These are phyloP conservation scores for Hypocreales sp. DNA, from an alignment of 2,329 filamentous ascomycete genomes.

Conservation along the genomic window DNA sequence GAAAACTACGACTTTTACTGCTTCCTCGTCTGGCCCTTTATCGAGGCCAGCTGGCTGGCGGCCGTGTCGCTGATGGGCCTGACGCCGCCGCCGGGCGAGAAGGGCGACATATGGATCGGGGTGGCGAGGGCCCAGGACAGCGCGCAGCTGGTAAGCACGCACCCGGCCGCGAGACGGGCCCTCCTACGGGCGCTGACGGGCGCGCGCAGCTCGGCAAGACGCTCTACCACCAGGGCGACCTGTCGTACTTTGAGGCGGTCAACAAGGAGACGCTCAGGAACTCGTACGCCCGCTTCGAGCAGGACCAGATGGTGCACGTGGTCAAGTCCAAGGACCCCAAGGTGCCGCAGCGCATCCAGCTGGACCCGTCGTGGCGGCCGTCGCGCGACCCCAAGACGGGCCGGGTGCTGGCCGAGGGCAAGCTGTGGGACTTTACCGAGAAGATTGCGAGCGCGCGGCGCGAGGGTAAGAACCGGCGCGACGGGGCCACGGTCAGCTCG, in stretches of 20 bases:
- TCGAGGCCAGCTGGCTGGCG: slow-evolving; percentile 86
- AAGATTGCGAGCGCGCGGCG: slow-evolving; percentile 67
- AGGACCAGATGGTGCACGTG: slow-evolving; percentile 75
- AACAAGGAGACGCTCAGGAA: slow-evolving; percentile 98
- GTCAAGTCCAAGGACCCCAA: slow-evolving; percentile 53
- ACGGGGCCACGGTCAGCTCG: slow-evolving; percentile 75
- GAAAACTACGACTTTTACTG: slow-evolving; percentile 99
- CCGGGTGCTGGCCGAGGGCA: slow-evolving; percentile 51
- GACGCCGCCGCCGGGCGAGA: slow-evolving; percentile 47
- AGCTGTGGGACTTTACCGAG: slow-evolving; percentile 84
- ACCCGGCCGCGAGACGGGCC: no score
- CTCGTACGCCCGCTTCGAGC: slow-evolving; percentile 72
- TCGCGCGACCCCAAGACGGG: slow-evolving; percentile 45
- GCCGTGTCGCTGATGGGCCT: slow-evolving; percentile 79
- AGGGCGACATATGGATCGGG: slow-evolving; percentile 65
- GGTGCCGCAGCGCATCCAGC: slow-evolving; percentile 43
- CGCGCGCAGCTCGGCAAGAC: slow-evolving; percentile 83
- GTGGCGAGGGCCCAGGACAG: slow-evolving; percentile 63
- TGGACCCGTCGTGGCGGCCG: slow-evolving; percentile 64
- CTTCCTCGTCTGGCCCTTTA: slow-evolving; percentile 96
- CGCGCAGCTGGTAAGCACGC: slow-evolving; percentile 63
- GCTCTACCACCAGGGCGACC: slow-evolving; percentile 89
- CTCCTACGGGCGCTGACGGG: no score
- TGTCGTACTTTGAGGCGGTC: slow-evolving; percentile 94
- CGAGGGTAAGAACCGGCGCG: slow-evolving; percentile 92